Conservation (phyloP, 1,284 basidiomycete species). For the Termitomyces sp. region DNA sequence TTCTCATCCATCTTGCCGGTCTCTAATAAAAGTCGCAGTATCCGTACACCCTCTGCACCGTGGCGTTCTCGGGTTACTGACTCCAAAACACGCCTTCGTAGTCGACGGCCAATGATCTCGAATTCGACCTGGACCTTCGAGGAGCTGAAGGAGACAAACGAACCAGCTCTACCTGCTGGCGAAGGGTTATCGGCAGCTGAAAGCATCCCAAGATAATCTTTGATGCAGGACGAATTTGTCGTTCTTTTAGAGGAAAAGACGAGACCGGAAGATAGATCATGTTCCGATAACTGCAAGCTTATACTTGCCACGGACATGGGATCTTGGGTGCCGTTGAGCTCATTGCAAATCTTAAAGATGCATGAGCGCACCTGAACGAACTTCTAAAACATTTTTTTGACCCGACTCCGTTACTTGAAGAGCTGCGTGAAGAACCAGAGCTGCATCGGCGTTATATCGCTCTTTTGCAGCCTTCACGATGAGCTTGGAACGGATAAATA, state of each 20-base stretch:
- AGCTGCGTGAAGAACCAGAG: conserved; percentile 64
- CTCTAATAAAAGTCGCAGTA: conserved; percentile 77
- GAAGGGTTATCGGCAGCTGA: conserved; percentile 79
- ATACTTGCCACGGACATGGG: conserved; percentile 60
- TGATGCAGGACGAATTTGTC: conserved; percentile 54
- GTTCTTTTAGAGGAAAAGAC: conserved; percentile 52
- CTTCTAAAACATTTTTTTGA: conserved; percentile 56
- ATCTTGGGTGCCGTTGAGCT: conserved; percentile 35
- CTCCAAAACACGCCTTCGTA: conserved; percentile 75
- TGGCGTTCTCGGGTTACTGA: conserved; percentile 80
- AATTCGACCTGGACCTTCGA: conserved; percentile 82
- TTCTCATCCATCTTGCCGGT: conserved; percentile 98
- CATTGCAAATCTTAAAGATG: not conserved
- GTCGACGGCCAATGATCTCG: conserved; percentile 64
- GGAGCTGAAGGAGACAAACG: conserved; percentile 65
- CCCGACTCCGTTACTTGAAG: conserved; percentile 66
- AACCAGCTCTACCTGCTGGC: conserved; percentile 54
- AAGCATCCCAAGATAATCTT: conserved; percentile 74
- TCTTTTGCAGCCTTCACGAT: conserved; percentile 72
- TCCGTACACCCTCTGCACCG: conserved; percentile 81
- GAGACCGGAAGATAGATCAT: conserved; percentile 54
- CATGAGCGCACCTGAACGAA: conserved; percentile 51
- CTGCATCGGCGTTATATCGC: conserved; percentile 74
- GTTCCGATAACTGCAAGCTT: conserved; percentile 55
- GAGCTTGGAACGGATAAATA: conserved; percentile 42